Evolutionary conservation across 2,329 filamentous ascomycete species (phyloP), one percentile per base, ranked within the genome.

Genomic region (Fusarium tuaranense): DNA sequence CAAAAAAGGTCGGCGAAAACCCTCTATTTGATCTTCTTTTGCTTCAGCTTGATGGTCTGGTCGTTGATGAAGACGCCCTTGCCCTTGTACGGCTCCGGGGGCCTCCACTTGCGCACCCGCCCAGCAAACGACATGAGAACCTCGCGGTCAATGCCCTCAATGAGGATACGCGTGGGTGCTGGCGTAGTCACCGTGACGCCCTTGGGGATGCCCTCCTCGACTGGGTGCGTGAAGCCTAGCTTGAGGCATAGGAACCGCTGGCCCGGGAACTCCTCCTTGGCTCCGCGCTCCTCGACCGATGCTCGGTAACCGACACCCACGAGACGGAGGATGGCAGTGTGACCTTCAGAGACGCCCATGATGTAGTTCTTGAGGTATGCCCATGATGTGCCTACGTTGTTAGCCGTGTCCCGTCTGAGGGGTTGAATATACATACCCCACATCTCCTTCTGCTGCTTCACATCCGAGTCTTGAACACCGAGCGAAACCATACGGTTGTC

Each of bases 21-120:
- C 38, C 63, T 76, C 55, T 92, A 97, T 88, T 95, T 96, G 84
- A 96, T 95, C 90, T 96, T 97, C 93, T 98, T 99, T 80, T 94
- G 93, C 92, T 99, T 99, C 84, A 99, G 84, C 89, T 93, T 97
- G 86, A 99, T 98, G 34, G 95, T 98, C 89, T 99, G 95, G 74
- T 95, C 95, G 81, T 98, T 97, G 79, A 99, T 92, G 83, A 98
- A 99, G 78, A 99, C 97, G 79, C 97, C 97, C 91, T 99, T 98
- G 77, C 97, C 97, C 91, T 99, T 99, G 86, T 99, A 99, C 75
- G 97, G 97, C 86, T 99, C 97, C 34, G 97, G 97, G 75, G 90
- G 90, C 81, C 97, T 92, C 96, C 96, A 98, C 84, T 88, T 90
- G 78, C 95, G 89, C 77, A 99, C 97, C 78, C 92, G 88, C 1